phyloP scores from a whole-genome alignment of 1,284 basidiomycete genomes.

The Apiotrichum mycotoxinovorans region DNA sequence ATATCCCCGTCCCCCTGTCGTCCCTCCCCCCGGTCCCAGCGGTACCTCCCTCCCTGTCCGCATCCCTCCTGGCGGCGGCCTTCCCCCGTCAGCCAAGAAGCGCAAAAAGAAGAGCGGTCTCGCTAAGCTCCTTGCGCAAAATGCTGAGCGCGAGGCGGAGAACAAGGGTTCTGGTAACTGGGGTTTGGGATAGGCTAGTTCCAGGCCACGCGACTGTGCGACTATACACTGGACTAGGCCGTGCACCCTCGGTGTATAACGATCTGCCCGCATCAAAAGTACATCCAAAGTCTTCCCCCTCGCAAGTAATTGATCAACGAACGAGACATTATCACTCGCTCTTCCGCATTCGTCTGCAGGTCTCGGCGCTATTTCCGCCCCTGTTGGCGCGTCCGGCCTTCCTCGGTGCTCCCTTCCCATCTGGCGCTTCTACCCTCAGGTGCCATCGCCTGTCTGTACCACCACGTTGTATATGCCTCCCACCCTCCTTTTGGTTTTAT shows the following conservation, averaged over 20 bases:
- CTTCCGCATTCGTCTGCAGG: too few species aligned
- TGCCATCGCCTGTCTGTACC: background rate
- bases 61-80: constrained; percentile 3
- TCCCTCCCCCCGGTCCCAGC: constrained; percentile 5
- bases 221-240: too few species aligned
- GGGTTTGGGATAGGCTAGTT: constrained; percentile 23
- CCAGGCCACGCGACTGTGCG: background rate
- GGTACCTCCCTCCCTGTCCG: constrained; percentile 2
- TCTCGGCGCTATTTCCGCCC: too few species aligned
- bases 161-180: constrained; percentile 27
- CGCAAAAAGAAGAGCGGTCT: constrained; percentile 46
- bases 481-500: background rate
- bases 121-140: constrained; percentile 46
- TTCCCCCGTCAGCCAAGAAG: constrained; percentile 29
- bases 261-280: too few species aligned
- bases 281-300: background rate
- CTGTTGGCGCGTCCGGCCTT: too few species aligned
- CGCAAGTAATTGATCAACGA: background rate
- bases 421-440: background rate
- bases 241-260: too few species aligned
- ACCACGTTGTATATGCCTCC: background rate
- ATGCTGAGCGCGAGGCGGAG: constrained; percentile 35
- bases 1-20: constrained; percentile 32
- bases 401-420: too few species aligned
- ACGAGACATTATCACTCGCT: too few species aligned